Conservation (phyloP, 108 stramenopile genomes). For the Mayamaea pseudoterrestris region DNA sequence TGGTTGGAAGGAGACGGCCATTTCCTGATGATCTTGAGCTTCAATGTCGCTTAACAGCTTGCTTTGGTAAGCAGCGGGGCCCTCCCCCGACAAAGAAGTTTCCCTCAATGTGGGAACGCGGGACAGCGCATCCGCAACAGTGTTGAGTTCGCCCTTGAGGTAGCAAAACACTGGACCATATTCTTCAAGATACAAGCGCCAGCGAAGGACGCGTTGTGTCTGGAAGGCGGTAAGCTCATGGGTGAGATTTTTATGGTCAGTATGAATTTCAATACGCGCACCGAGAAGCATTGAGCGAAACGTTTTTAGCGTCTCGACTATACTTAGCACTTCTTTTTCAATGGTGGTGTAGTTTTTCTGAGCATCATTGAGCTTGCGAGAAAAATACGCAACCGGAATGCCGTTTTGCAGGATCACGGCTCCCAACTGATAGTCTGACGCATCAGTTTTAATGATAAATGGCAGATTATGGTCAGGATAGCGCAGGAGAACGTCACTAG, state of each 20-base stretch:
- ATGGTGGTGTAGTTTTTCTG: constrained; percentile 26
- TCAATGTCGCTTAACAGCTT: no score
- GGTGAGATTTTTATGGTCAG: constrained; percentile 23
- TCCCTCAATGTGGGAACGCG: background rate
- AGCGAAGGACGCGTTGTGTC: constrained; percentile 20
- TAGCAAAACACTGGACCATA: constrained; percentile 18
- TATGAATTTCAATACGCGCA: constrained; percentile 15
- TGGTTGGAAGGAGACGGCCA: no score
- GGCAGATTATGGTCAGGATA: constrained; percentile 25
- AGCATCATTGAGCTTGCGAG: constrained; percentile 17
- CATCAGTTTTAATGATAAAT: constrained; percentile 35
- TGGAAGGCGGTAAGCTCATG: background rate
- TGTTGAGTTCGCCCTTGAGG: constrained; percentile 24
- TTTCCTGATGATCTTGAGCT: no score
- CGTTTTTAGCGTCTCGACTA: constrained; percentile 16
- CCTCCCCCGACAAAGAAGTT: background rate
- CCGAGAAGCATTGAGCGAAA: constrained; percentile 5
- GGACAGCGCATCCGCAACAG: no score
- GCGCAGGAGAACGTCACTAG: constrained; percentile 10
- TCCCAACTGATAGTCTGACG: constrained; percentile 25
- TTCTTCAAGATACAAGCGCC: constrained; percentile 31
- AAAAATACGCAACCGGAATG: constrained; percentile 24
- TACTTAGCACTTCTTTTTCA: constrained; percentile 18
- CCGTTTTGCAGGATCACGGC: constrained; percentile 24
- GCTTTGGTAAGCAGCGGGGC: no score